These are phyloP conservation scores for Diaporthe ilicicola DNA, from an alignment of 2,329 filamentous ascomycete genomes.

Conservation along the genomic window DNA sequence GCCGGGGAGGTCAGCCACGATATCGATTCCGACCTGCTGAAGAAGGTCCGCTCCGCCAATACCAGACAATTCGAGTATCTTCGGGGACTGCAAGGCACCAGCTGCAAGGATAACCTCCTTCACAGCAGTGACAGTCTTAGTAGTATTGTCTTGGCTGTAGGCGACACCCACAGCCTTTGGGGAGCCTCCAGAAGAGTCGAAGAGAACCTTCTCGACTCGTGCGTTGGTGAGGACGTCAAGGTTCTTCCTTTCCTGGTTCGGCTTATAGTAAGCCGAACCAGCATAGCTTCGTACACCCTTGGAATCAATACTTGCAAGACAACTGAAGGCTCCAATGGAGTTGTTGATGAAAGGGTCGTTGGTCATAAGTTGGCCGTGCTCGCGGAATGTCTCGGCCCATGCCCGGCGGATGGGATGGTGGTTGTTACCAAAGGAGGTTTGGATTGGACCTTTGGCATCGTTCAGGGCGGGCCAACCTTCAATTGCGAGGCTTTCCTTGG, in stretches of 20 bases:
- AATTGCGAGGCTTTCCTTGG: conserved; percentile 46
- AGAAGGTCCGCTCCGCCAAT: not conserved
- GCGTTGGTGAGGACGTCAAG: conserved; percentile 5
- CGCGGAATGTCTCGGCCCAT: conserved; percentile 46
- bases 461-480: not conserved
- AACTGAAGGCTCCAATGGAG: not conserved
- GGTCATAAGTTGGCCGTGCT: not conserved
- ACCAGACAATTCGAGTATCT: conserved; percentile 16
- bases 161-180: not conserved
- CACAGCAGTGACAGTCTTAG: conserved; percentile 40
- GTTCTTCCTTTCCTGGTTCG: conserved; percentile 42
- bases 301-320: conserved; percentile 47
- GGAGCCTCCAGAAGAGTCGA: conserved; percentile 41
- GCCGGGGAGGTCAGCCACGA: not conserved
- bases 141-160: not conserved
- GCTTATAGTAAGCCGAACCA: conserved; percentile 52
- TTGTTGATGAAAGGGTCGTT: conserved; percentile 46
- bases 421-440: conserved; percentile 46
- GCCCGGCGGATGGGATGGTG: conserved; percentile 29
- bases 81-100: conserved; percentile 21
- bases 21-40: not conserved
- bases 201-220: not conserved
- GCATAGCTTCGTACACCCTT: conserved; percentile 49
- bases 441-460: conserved; percentile 45
- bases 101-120: conserved; percentile 41